phyloP scores from a whole-genome alignment of 1,284 basidiomycete species.

The Heimioporus retisporus region DNA sequence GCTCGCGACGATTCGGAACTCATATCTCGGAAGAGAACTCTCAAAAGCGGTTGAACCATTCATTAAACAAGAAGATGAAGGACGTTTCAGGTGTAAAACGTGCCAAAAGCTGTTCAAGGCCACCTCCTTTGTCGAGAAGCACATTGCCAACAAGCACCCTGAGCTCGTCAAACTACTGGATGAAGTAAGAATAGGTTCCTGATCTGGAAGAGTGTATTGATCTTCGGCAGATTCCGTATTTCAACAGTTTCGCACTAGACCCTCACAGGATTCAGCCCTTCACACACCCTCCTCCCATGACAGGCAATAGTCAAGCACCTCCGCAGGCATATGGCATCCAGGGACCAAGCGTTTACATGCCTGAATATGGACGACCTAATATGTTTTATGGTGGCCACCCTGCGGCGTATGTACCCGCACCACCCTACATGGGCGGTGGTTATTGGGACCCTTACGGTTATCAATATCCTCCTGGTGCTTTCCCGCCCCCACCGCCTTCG shows the following conservation, averaged over 20 bases:
- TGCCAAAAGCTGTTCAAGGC: constrained; percentile 98
- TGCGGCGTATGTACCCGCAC: constrained; percentile 51
- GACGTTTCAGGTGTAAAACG: constrained; percentile 95
- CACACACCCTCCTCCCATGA: constrained; percentile 74
- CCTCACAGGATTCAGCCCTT: constrained; percentile 93
- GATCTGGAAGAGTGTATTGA: constrained; percentile 29
- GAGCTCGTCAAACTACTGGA: constrained; percentile 84
- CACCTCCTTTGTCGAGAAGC: constrained; percentile 95
- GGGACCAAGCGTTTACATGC: constrained; percentile 61
- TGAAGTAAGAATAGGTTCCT: constrained; percentile 60
- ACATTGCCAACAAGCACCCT: constrained; percentile 90
- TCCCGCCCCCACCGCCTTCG: constrained; percentile 49
- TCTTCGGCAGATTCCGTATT: constrained; percentile 76
- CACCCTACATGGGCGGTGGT: constrained; percentile 56
- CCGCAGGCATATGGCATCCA: constrained; percentile 85
- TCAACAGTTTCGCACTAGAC: constrained; percentile 95
- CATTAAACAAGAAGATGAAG: constrained; percentile 95
- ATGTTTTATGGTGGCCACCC: constrained; percentile 57
- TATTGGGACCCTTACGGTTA: constrained; percentile 68
- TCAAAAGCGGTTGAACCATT: constrained; percentile 79
- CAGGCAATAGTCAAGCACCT: constrained; percentile 73
- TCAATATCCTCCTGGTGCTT: constrained; percentile 46
- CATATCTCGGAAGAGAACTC: constrained; percentile 69
- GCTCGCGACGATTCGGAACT: constrained; percentile 20
- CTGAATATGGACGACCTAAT: constrained; percentile 55